Conservation (phyloP, 2,329 filamentous ascomycete species). For the Talaromyces amestolkiae region DNA sequence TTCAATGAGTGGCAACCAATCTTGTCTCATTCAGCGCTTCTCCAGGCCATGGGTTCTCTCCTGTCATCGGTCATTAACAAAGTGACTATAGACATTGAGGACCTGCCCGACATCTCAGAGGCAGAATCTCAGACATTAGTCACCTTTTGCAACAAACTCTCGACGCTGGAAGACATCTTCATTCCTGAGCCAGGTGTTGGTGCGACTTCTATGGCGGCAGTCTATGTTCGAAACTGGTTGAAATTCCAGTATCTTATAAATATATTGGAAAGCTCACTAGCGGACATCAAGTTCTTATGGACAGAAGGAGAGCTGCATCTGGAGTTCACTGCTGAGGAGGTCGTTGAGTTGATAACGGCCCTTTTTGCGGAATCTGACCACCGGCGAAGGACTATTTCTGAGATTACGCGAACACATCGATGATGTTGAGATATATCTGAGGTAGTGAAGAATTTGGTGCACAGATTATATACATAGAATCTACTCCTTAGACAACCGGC, state of each 20-base stretch:
- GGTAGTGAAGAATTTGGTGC: not conserved
- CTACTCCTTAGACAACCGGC: not conserved
- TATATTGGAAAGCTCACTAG: constrained; percentile 61
- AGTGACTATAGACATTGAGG: constrained; percentile 61
- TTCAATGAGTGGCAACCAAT: constrained; percentile 58
- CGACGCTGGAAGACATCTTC: constrained; percentile 58
- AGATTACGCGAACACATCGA: constrained; percentile 47
- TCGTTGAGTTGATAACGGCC: constrained; percentile 62
- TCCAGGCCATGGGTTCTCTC: constrained; percentile 62
- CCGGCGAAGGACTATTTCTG: constrained; percentile 56
- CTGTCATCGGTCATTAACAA: constrained; percentile 58
- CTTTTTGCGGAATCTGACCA: constrained; percentile 63
- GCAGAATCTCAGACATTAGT: constrained; percentile 61
- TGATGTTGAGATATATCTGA: not conserved
- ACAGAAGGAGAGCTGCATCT: constrained; percentile 61
- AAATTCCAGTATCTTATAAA: constrained; percentile 64
- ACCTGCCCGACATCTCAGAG: constrained; percentile 63
- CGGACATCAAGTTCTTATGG: constrained; percentile 66
- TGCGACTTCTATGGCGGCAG: constrained; percentile 54
- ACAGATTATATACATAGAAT: not conserved
- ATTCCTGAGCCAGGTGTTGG: constrained; percentile 41
- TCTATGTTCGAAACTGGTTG: constrained; percentile 63
- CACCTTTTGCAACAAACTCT: constrained; percentile 55
- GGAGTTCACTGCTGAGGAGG: constrained; percentile 61
- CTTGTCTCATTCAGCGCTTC: constrained; percentile 58